Conservation (phyloP, 2,329 filamentous ascomycete genomes). For the Aspergillus tamarii region DNA sequence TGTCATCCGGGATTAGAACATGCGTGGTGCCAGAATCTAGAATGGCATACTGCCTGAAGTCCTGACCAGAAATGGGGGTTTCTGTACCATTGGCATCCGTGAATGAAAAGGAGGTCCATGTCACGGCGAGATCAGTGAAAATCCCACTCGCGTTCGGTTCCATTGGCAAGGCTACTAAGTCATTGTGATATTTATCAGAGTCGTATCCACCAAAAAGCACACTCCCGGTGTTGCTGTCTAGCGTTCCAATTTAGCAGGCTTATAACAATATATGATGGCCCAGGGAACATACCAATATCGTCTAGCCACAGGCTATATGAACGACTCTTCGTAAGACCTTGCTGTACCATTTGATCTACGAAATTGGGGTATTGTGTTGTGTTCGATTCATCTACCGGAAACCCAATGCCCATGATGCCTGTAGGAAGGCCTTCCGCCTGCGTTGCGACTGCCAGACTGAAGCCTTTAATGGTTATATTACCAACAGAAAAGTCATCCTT, state of each 20-base stretch:
- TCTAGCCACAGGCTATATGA: neutral
- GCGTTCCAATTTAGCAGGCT: neutral
- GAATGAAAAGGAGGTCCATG: neutral
- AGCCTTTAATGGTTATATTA: neutral
- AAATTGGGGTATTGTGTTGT: neutral
- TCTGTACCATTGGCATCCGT: neutral
- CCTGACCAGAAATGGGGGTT: neutral
- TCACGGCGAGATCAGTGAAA: neutral
- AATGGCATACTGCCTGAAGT: neutral
- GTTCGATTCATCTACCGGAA: neutral
- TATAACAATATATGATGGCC: neutral
- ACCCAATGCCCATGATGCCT: neutral
- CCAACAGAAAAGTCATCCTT: neutral
- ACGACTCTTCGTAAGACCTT: neutral
- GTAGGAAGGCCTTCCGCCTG: neutral
- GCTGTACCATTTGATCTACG: neutral
- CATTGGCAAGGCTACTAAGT: neutral
- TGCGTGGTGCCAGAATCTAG: neutral
- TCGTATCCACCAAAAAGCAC: neutral
- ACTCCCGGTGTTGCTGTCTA: neutral
- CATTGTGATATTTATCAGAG: neutral
- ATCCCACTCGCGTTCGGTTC: neutral
- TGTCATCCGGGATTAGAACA: neutral
- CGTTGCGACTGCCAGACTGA: neutral
- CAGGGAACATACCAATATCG: neutral